Evolutionary conservation across 2,329 filamentous ascomycete species (phyloP), one percentile per base, ranked within the genome.

Genomic region (Fusarium guadeloupense): DNA sequence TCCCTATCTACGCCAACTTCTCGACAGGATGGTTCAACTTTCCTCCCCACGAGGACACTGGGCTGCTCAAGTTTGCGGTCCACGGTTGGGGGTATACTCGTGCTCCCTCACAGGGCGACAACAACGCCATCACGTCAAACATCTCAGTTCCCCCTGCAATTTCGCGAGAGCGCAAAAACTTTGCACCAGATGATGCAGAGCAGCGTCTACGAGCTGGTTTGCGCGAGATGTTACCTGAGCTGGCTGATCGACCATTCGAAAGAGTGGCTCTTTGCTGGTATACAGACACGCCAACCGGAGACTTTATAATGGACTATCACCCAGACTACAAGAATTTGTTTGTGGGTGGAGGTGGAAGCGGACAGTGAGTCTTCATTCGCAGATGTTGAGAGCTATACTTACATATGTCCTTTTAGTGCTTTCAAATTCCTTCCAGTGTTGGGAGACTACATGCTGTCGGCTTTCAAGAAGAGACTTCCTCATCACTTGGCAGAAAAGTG

Each of bases 261-360:
- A 53, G 54, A 6, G 39, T 48, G 5, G 61, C 54, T 3, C 26
- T 68, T 1, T 66, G 63, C 5, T 66, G 63, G 63, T 66, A 66
- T 10, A 66, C 62, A 1, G 63, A 66, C 42, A 66, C 63, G 9
- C 62, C 63, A 6, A 63, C 54, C 1, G 58, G 62, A 12, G 63
- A 66, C 33, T 66, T 66, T n/a, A 66, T 66, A 13, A 63, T 66
- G 58, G 63, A 66, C 9, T 66, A 60, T 21, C 63, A 66, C 5
- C 63, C 63, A 0, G 62, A 66, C n/a, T 66, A 60, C 6, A 56
- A 56, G 37, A 66, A 66, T 7, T 42, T 66, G 0, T 66, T 66
- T 6, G 20, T 66, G 3, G 59, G 56, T 2, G 62, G 58, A 9
- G 63, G 54, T 2, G 63, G 63, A 30, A 66, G 63, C 28, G 63